A percentile compares a stretch with the other conserved stretches of the same genome.
Evolutionary conservation across 805 yeast genomes (phyloP).

Genomic region (Pichia thaimueangensis): DNA sequence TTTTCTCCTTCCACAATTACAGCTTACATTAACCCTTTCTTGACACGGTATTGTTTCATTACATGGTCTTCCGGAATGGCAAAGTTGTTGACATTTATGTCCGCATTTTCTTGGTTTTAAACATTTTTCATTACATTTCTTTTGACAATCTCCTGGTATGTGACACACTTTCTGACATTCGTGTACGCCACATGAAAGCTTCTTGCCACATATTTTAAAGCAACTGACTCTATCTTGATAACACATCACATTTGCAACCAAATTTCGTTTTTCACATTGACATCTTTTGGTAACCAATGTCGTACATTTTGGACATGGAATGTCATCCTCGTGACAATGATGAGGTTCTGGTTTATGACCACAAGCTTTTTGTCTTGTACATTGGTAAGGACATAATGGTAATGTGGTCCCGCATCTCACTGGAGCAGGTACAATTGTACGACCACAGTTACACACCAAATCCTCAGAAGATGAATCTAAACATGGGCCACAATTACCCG

Average conservation of each 20-base stretch:
- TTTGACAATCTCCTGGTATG: constrained; percentile 49
- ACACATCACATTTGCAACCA: constrained; percentile 60
- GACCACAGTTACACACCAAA: constrained; percentile 73
- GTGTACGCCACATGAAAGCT: constrained; percentile 42
- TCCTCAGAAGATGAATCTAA: constrained; percentile 76
- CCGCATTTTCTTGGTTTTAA: constrained; percentile 54
- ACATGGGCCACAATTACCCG: constrained; percentile 77
- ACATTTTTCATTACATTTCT: constrained; percentile 56
- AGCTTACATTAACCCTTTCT: constrained; percentile 42
- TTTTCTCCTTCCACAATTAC: constrained; percentile 58
- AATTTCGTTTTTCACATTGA: constrained; percentile 25
- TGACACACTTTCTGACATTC: constrained; percentile 52
- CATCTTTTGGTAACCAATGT: constrained; percentile 26
- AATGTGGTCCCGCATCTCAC: constrained; percentile 74
- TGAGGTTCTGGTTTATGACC: constrained; percentile 71
- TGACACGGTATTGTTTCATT: constrained; percentile 47
- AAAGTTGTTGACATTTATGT: constrained; percentile 55
- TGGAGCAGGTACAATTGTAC: constrained; percentile 72
- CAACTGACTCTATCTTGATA: constrained; percentile 66
- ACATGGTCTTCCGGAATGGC: constrained; percentile 54
- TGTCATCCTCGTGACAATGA: constrained; percentile 62
- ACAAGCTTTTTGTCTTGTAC: constrained; percentile 51
- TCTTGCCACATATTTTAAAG: constrained; percentile 52
- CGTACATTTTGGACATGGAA: constrained; percentile 74
- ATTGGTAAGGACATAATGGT: constrained; percentile 60